Conservation (phyloP, 805 yeast species). For the Candida palmyrensis region DNA sequence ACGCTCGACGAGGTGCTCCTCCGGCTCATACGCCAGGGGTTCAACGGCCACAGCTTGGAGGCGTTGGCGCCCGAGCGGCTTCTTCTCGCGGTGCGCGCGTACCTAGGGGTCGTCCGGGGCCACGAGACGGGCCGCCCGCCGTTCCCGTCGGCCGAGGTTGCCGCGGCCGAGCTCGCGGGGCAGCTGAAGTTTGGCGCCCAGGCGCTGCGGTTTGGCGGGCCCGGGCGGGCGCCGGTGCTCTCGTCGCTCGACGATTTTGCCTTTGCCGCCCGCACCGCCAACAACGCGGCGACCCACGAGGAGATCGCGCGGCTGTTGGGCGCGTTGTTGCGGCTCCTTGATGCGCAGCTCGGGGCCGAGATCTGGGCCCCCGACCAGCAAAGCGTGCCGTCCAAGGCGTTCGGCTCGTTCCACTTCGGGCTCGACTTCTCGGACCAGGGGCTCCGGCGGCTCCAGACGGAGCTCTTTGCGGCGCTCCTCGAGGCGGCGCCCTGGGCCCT, state of each 20-base stretch:
- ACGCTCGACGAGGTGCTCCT: constrained; percentile 72
- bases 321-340: constrained; percentile 53
- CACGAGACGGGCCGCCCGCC: constrained; percentile 54
- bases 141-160: constrained; percentile 61
- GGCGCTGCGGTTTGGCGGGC: too few relatives aligned
- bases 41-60: constrained; percentile 57
- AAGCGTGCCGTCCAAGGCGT: constrained; percentile 5
- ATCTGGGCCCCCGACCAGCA: constrained; percentile 21
- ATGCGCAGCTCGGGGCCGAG: constrained; percentile 45
- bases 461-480: constrained; percentile 63
- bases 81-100: constrained; percentile 64
- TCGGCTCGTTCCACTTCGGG: constrained; percentile 28
- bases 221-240: not conserved
- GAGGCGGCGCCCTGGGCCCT: constrained; percentile 68
- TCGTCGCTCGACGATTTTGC: constrained; percentile 30
- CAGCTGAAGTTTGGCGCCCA: too few relatives aligned
- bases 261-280: constrained; percentile 39
- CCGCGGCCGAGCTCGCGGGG: constrained; percentile 7
- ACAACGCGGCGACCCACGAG: constrained; percentile 56
- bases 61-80: constrained; percentile 64
- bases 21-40: constrained; percentile 60
- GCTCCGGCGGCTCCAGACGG: constrained; percentile 40
- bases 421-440: constrained; percentile 29
- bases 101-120: constrained; percentile 66
- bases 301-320: constrained; percentile 62